Evolutionary conservation across 495 filamentous ascomycete species (phyloP), one percentile per base, ranked within the genome.

Genomic region (Coniosporium apollinis): DNA sequence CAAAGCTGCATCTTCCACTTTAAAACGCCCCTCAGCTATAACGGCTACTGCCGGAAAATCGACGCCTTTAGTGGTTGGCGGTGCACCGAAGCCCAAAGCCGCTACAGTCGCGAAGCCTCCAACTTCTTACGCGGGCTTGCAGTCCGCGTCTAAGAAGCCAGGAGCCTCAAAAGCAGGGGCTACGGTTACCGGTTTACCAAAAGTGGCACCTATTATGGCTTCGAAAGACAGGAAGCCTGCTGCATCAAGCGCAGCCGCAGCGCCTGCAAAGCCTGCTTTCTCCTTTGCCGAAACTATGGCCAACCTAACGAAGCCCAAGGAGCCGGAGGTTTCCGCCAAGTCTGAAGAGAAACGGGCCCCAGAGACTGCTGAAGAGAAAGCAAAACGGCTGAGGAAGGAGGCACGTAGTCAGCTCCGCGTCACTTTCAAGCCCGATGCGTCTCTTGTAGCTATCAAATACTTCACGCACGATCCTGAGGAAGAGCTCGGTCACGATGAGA

Each of bases 401-500:
- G 64, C 69, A 19, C 69, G 83, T 22, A 68, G 82, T 8, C 74
- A 76, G 39, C 59, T 82, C 21, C 70, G 69, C 33, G 82, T 75
- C 36, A 69, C 50, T 43, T 94, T 66, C 64, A 85, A 78, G 50
- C 66, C 74, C 0, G 82, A 81, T 36, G 64, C 75, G 20, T 62
- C 66, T n/a, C 65, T 94, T 4, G 75, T 74, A 1, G 60, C 83
- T 44, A 58, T 89, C 22, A 66, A 75, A 28, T 60, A 76, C 15
- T 87, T 93, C 48, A 74, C 70, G 18, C 79, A 84, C 38, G 74
- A 87, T 37, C 79, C 76, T 2, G 79, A 84, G 16, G 82, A 91
- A 50, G 79, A 89, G 37, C 60, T 75, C 39, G 75, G 74, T n/a
- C 75, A 74, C 6, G 66, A 72, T 18, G 65, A 68, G 40, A 74